Percentiles rank a stretch among this genome's conserved stretches.
These are phyloP conservation scores for Begonia loranthoides DNA, from an alignment of 306 rosid genomes.

Conservation along the genomic window DNA sequence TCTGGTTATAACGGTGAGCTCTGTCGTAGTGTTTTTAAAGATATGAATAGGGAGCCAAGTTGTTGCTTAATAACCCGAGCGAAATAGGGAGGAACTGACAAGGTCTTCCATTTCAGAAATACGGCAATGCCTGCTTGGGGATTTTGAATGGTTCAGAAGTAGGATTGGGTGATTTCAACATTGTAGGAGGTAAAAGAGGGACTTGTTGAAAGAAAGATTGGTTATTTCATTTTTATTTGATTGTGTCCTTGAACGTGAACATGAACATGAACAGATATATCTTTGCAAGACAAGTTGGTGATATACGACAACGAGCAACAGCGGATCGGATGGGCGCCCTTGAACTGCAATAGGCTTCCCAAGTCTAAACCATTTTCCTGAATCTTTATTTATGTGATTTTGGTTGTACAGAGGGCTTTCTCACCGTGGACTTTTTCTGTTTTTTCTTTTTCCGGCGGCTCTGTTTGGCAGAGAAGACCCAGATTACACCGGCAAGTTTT, in stretches of 20 bases:
- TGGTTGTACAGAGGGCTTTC: background rate
- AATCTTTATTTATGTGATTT: background rate
- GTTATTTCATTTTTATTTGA: background rate
- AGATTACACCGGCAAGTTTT: background rate
- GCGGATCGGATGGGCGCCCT: constrained; percentile 53
- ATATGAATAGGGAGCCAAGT: background rate
- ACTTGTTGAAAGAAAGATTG: too few species aligned
- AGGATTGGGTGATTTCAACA: constrained; percentile 34
- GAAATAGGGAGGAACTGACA: too few species aligned
- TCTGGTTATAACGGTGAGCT: constrained; percentile 51
- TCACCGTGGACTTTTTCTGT: background rate
- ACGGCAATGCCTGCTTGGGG: constrained; percentile 65
- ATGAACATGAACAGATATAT: constrained; percentile 61
- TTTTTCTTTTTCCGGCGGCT: background rate
- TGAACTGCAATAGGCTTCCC: constrained; percentile 39
- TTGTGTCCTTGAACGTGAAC: background rate
- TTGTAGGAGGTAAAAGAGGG: constrained; percentile 55
- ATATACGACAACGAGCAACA: constrained; percentile 63
- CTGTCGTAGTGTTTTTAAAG: background rate
- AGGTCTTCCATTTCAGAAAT: constrained; percentile 22
- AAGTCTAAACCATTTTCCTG: constrained; percentile 23
- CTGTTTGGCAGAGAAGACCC: background rate
- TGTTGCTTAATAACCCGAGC: too few species aligned
- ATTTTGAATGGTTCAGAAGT: constrained; percentile 38
- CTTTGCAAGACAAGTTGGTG: constrained; percentile 45